A percentile compares a stretch with the other conserved stretches of the same genome.
phyloP scores from a whole-genome alignment of 345 rosid species.

The Salix koriyanagi region DNA sequence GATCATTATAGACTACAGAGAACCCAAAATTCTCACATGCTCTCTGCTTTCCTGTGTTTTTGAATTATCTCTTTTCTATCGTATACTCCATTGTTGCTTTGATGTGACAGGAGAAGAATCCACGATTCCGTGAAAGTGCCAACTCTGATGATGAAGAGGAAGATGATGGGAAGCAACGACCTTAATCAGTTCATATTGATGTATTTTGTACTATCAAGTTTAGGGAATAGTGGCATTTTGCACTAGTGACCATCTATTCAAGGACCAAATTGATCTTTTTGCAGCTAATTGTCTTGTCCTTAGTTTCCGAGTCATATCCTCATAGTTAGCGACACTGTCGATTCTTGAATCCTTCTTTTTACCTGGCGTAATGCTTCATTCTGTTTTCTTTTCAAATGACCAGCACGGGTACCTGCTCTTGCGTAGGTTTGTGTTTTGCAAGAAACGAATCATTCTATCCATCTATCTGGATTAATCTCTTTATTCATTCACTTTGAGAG shows the following conservation, averaged over 20 bases:
- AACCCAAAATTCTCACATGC: neutral
- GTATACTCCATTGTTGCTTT: constrained; percentile 2
- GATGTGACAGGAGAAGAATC: constrained; percentile 80
- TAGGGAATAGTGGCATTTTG: neutral
- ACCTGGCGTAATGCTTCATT: too few species aligned
- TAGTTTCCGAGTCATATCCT: neutral
- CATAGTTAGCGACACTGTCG: too few species aligned
- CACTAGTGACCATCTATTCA: neutral
- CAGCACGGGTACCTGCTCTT: neutral
- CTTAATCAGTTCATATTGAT: constrained; percentile 21
- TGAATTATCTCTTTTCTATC: neutral
- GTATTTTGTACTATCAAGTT: neutral
- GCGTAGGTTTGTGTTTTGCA: neutral
- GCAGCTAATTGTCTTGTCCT: neutral
- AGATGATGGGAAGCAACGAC: constrained; percentile 52
- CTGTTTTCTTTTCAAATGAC: too few species aligned
- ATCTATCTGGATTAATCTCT: neutral
- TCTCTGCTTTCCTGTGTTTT: neutral
- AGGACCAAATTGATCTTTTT: neutral
- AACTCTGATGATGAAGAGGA: constrained; percentile 96
- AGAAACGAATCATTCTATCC: neutral
- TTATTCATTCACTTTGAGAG: neutral
- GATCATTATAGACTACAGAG: neutral
- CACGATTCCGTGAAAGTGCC: constrained; percentile 93
- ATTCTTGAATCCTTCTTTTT: too few species aligned